phyloP scores from a whole-genome alignment of 345 rosid species.

The Euphorbia tirucalli region DNA sequence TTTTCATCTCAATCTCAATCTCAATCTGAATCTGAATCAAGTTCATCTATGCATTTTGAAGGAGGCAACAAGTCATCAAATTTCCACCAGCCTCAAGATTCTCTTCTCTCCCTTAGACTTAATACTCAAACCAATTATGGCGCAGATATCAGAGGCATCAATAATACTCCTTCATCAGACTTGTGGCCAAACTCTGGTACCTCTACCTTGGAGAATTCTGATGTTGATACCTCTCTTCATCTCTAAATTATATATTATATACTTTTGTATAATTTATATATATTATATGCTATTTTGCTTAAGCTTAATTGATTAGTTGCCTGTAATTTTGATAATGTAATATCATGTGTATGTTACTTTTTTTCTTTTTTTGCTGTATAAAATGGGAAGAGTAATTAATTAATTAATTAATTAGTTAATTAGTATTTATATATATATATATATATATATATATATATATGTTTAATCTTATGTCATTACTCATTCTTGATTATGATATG shows the following conservation, averaged over 20 bases:
- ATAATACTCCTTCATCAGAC: conserved; percentile 22
- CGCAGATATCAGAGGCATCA: conserved; percentile 14
- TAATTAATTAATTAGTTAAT: background rate
- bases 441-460: too few relatives aligned
- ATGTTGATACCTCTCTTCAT: conserved; percentile 79
- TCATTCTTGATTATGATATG: too few relatives aligned
- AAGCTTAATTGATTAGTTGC: background rate
- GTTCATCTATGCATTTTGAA: conserved; percentile 4
- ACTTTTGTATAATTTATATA: background rate
- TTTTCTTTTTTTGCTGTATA: conserved; percentile 9
- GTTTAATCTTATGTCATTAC: too few relatives aligned
- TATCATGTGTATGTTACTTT: background rate
- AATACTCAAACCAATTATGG: conserved; percentile 23
- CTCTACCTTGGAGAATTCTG: conserved; percentile 35
- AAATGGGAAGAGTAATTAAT: conserved; percentile 15
- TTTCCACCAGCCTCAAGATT: conserved; percentile 28
- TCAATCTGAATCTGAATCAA: conserved; percentile 20
- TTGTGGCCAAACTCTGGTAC: conserved; percentile 31
- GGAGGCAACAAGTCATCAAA: too few relatives aligned
- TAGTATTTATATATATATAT: too few relatives aligned
- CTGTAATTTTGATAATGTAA: conserved; percentile 5
- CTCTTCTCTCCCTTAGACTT: conserved; percentile 48
- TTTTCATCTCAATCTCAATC: conserved; percentile 30
- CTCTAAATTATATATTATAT: conserved; percentile 35
- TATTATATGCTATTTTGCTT: background rate